Conservation (phyloP, 2,329 filamentous ascomycete genomes). For the Furcasterigmium furcatum region DNA sequence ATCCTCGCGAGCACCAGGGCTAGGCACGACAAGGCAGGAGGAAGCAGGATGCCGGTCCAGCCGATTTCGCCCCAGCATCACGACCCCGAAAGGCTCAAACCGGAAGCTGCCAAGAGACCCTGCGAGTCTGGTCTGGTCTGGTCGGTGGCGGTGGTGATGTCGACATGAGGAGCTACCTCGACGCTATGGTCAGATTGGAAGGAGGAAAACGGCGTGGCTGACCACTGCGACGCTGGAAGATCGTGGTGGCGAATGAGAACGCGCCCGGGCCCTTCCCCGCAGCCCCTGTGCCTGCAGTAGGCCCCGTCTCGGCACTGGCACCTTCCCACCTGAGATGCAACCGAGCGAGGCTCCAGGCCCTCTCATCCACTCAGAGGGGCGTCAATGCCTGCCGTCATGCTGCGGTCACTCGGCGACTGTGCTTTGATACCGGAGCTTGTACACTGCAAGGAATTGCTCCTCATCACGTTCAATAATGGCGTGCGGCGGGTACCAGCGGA, state of each 20-base stretch:
- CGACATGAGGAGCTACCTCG: conserved; percentile 2
- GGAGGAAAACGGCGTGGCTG: conserved; percentile 1
- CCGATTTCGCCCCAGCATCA: background rate
- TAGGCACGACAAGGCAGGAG: conserved; percentile 1
- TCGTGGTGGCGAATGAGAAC: background rate
- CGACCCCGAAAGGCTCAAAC: background rate
- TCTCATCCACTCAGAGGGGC: background rate
- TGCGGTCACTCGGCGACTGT: background rate
- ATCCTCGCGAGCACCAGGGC: too few species aligned
- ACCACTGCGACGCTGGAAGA: background rate
- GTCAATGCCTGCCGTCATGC: background rate
- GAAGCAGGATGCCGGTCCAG: background rate
- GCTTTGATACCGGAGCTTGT: background rate
- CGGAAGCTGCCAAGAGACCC: background rate
- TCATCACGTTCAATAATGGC: background rate
- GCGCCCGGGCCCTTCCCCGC: background rate
- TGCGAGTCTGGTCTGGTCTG: background rate
- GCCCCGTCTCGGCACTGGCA: too few species aligned
- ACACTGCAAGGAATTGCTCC: background rate
- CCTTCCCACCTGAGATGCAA: too few species aligned
- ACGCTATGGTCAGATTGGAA: conserved; percentile 1
- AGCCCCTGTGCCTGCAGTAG: background rate
- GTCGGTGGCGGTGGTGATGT: conserved; percentile 2
- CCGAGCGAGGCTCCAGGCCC: background rate
- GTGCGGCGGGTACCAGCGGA: background rate